Evolutionary conservation across 768 basidiomycete genomes (phyloP), one percentile per base, ranked within the genome.

Genomic region (Tylopilus intermedius): DNA sequence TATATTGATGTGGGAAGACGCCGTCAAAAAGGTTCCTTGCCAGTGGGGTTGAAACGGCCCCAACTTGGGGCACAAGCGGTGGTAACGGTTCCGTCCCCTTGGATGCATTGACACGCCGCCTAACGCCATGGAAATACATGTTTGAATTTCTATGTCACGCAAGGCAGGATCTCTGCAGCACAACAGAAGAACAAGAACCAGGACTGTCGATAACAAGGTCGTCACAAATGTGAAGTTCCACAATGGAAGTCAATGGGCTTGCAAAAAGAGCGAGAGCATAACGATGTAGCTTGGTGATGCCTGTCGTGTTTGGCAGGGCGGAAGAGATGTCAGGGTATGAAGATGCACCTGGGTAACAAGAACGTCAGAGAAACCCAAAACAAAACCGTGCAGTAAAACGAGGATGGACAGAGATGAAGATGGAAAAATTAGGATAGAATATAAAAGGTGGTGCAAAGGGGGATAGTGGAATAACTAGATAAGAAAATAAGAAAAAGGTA

Each of bases 401-500:
- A 51, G 50, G 49, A 58, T 47, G 53, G 37, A 58, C 56, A 48
- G 52, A 59, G 56, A 58, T 14, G 50, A 57, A 66, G 51, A 45
- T 43, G 46, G 50, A 67, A 54, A 45, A 29, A 68, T 67, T 67
- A 67, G 49, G 59, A 44, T 57, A 56, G 48, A 60, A 48, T 66
- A 62, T 57, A 59, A 57, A 43, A 39, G 53, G 53, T 48, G 49
- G 59, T 45, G 53, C 56, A 62, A 47, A 26, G 45, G 63, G 24
- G 50, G 53, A 65, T 53, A 33, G 50, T 53, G 53, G 35, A 67
- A 59, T 58, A 56, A 57, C 62, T 67, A 67, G 66, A 66, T 67
- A 64, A 54, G 51, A 41, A 39, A 67, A 66, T 68, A 67, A 67
- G 57, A 62, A 65, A 63, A 54, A 55, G 35, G 49, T 53, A 61